Percentiles rank a stretch among this genome's conserved stretches.
phyloP scores from a whole-genome alignment of 1,284 basidiomycete genomes.

The Cystobasidium slooffiae region DNA sequence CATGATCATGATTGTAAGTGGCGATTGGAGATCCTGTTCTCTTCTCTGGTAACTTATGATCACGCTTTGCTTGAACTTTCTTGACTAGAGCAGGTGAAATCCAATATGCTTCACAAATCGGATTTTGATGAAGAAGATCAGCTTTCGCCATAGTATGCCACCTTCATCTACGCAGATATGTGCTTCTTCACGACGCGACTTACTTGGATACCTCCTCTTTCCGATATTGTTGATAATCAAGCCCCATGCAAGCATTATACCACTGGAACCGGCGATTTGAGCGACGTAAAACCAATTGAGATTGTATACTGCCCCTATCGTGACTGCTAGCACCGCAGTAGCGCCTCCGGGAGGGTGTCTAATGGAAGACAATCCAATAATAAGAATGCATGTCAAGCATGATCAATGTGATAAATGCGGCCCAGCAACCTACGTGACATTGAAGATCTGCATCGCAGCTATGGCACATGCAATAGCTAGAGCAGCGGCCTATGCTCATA shows the following conservation, averaged over 20 bases:
- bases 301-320: slow-evolving; percentile 44
- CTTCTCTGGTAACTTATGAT: not conserved
- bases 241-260: slow-evolving; percentile 53
- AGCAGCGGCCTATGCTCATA: slow-evolving; percentile 15
- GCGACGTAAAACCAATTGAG: slow-evolving; percentile 50
- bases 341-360: slow-evolving; percentile 53
- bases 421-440: slow-evolving; percentile 41
- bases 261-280: slow-evolving; percentile 31
- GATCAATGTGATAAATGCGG: not conserved
- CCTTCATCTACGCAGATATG: too few species aligned
- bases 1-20: too few species aligned
- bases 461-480: slow-evolving; percentile 46
- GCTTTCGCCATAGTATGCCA: too few species aligned
- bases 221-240: slow-evolving; percentile 53
- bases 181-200: not conserved
- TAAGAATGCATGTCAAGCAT: not conserved
- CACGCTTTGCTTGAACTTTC: slow-evolving; percentile 2
- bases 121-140: not conserved
- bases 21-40: not conserved
- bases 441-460: slow-evolving; percentile 52
- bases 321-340: slow-evolving; percentile 49
- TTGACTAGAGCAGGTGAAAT: not conserved
- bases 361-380: not conserved
- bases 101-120: not conserved
- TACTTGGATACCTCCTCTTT: slow-evolving; percentile 44